Percentiles rank a stretch among this genome's conserved stretches.
Conservation (phyloP, 148 eudicot species). For the Rhododendron mucronatum region DNA sequence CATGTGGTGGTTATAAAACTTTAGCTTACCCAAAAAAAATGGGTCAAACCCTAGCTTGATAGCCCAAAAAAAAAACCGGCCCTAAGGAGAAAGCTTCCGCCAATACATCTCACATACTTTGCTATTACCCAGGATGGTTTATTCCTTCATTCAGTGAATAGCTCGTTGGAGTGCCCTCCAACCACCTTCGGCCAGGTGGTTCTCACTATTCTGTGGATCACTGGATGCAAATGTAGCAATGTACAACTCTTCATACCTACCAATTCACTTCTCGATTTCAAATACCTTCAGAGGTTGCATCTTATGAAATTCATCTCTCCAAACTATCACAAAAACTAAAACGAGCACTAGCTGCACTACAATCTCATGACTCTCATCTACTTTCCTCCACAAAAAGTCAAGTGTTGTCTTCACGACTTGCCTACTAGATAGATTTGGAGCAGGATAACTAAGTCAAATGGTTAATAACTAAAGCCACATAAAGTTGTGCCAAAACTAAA, state of each 20-base stretch:
- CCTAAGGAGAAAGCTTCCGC: neutral
- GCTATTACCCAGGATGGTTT: neutral
- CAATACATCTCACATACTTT: neutral
- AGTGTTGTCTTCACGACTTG: neutral
- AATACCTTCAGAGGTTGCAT: neutral
- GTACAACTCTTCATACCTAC: neutral
- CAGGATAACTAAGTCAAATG: neutral
- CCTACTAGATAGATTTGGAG: neutral
- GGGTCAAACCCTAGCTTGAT: neutral
- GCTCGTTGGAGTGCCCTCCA: neutral
- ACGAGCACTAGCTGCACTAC: neutral
- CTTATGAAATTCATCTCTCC: neutral
- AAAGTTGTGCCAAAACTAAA: neutral
- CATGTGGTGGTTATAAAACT: no score
- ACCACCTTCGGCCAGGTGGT: neutral
- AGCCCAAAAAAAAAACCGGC: neutral
- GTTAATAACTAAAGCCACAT: neutral
- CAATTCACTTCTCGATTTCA: neutral
- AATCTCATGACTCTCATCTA: neutral
- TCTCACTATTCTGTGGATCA: neutral
- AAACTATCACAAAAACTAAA: neutral
- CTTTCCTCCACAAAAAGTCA: neutral
- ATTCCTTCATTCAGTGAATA: neutral
- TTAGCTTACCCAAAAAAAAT: no score
- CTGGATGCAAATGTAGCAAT: neutral